Conservation (phyloP, 208 protist genomes). For the Wallacemonas sp. region DNA sequence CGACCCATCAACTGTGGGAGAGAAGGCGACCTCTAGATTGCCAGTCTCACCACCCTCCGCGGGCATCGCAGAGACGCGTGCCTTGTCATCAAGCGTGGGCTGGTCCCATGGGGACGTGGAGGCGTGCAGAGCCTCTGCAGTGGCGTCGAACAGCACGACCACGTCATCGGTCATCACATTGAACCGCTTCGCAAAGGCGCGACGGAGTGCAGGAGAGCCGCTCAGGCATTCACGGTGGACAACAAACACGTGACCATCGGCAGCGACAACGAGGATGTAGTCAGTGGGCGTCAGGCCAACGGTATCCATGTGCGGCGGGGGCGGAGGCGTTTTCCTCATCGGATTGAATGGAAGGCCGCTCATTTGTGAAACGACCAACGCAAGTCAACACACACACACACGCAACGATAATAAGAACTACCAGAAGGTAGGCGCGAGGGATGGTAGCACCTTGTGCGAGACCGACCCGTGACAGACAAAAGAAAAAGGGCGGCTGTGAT, state of each 20-base stretch:
- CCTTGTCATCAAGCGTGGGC: not conserved
- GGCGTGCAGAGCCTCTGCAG: not conserved
- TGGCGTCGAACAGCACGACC: conserved; percentile 31
- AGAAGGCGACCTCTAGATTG: not conserved
- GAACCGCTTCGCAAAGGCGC: conserved; percentile 49
- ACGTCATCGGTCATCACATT: conserved; percentile 31
- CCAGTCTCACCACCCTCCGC: not conserved
- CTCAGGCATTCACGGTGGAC: conserved; percentile 63
- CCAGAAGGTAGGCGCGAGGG: no score
- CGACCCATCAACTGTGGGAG: not conserved
- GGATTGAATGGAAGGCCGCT: conserved; percentile 76
- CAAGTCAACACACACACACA: not conserved
- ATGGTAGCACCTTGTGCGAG: no score
- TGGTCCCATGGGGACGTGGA: conserved; percentile 10
- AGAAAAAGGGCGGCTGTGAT: no score
- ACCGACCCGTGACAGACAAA: no score
- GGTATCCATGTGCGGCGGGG: conserved; percentile 76
- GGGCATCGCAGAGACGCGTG: not conserved
- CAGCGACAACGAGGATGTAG: conserved; percentile 48
- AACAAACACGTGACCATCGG: conserved; percentile 45
- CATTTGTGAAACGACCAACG: conserved; percentile 24
- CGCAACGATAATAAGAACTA: no score
- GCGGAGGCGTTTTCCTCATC: conserved; percentile 85
- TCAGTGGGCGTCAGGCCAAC: conserved; percentile 57
- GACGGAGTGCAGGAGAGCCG: conserved; percentile 62